phyloP scores from a whole-genome alignment of 306 rosid genomes.

The Trifolium fragiferum region DNA sequence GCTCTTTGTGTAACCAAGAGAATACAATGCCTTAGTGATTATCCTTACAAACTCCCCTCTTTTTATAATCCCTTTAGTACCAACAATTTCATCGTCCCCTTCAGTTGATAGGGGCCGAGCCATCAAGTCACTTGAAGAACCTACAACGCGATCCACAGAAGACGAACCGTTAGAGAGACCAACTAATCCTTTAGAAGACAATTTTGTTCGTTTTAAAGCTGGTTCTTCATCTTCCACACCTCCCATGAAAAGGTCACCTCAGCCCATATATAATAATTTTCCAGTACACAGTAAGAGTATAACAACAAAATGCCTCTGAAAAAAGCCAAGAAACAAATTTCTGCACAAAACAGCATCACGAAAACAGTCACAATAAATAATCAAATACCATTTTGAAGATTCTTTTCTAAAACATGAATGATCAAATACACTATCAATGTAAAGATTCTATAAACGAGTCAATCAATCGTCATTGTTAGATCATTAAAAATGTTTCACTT shows the following conservation, averaged over 20 bases:
- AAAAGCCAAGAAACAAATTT: constrained; percentile 25
- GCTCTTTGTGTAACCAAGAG: constrained; percentile 86
- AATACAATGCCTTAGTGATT: constrained; percentile 84
- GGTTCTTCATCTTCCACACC: constrained; percentile 99
- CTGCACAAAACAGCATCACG: constrained; percentile 35
- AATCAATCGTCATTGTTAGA: background rate
- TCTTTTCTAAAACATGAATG: background rate
- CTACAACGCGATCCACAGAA: constrained; percentile 61
- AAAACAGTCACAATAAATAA: constrained; percentile 19
- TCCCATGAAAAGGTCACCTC: constrained; percentile 98
- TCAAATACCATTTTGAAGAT: constrained; percentile 10
- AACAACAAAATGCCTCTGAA: constrained; percentile 43
- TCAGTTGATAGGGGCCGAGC: constrained; percentile 88
- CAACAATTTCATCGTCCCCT: constrained; percentile 80
- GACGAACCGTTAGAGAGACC: constrained; percentile 81
- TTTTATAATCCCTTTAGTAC: constrained; percentile 78
- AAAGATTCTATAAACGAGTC: background rate
- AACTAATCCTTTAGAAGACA: constrained; percentile 66
- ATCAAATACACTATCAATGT: background rate
- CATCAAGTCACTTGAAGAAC: constrained; percentile 82
- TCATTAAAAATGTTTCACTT: background rate
- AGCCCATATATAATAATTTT: constrained; percentile 83
- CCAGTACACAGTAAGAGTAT: constrained; percentile 30
- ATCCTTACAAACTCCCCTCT: constrained; percentile 85
- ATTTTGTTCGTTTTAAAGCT: constrained; percentile 85